Base-by-base conservation (phyloP, 495 filamentous ascomycete species). In the Rhypophila decipiens region DNA sequence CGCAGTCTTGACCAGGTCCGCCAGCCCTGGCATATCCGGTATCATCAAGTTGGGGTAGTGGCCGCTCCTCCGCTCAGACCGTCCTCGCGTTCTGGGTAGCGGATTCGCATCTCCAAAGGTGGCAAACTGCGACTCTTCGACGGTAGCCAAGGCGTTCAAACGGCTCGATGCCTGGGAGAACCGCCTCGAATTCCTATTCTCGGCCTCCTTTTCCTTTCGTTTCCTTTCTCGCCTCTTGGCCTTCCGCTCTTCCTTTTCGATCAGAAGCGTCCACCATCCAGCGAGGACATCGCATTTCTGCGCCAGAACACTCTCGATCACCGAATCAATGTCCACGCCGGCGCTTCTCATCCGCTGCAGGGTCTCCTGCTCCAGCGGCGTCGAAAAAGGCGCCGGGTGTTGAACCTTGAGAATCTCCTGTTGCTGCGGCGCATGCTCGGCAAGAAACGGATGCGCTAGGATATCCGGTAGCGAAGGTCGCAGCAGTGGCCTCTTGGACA, bases 171-270 rank as follows among this genome's bases (percentile, higher is more conserved):
- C 86, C 50, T 84, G 87, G 50, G 89, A 95, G 24, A 95, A 73
- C 24, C 93, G 83, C 46, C 88, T 78, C 11, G 89, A 74, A 54
- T 77, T 87, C 64, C 90, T 84, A 36, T 82, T 83, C 57, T 95
- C 91, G 13, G 74, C 76, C 52, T 95, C 90, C 44, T 78, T 79
- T 60, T 96, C 90, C 58, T 76, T 88, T 27, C 94, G 82, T 59
- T 88, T 96, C 38, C 82, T 78, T 53, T 97, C 90, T 52, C 87
- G 75, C 50, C 90, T 82, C 47, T 72, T 75, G 50, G 89, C 85
- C 63, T 97, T 98, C 3, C 90, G 79, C 63, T 94, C 86, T 59
- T 98, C 93, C 63, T 97, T 97, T 60, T 97, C 93, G 42, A 97
- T 85, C 47, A 97, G 66, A 20, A 98, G 67, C 15, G 88, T 86